phyloP scores from a whole-genome alignment of 2,329 filamentous ascomycete species.

The Aspergillus cejpii region DNA sequence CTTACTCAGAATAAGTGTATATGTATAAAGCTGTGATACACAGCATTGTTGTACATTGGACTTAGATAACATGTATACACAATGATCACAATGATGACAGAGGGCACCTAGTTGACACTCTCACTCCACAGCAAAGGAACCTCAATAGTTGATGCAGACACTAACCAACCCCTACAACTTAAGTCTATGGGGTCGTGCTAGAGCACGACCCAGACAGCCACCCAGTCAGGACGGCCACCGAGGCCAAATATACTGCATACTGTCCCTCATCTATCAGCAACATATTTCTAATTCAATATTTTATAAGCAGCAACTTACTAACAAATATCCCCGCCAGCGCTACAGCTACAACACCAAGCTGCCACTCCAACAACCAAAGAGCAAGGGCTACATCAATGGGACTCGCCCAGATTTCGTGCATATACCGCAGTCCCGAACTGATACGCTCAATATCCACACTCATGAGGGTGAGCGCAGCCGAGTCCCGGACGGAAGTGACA shows the following conservation, averaged over 20 bases:
- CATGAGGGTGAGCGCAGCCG: constrained; percentile 30
- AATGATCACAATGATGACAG: too few species aligned
- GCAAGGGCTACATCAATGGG: constrained; percentile 14
- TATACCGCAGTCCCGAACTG: constrained; percentile 12
- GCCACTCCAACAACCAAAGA: constrained; percentile 15
- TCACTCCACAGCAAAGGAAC: too few species aligned
- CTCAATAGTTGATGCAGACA: too few species aligned
- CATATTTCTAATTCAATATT: too few species aligned
- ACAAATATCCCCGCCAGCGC: constrained; percentile 20
- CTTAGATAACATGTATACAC: too few species aligned
- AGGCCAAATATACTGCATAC: neutral
- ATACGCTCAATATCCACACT: constrained; percentile 30
- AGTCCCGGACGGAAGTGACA: constrained; percentile 9
- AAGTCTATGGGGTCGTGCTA: too few species aligned
- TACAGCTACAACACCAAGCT: constrained; percentile 20
- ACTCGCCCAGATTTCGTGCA: constrained; percentile 26
- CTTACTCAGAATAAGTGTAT: too few species aligned
- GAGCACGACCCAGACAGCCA: too few species aligned
- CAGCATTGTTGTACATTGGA: too few species aligned
- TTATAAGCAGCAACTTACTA: neutral
- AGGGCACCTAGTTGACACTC: too few species aligned
- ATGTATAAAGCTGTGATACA: too few species aligned
- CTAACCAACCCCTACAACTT: too few species aligned
- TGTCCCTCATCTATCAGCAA: neutral
- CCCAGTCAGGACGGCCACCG: neutral